Base-by-base conservation (phyloP, 768 basidiomycete species). In the Obba rivulosa region DNA sequence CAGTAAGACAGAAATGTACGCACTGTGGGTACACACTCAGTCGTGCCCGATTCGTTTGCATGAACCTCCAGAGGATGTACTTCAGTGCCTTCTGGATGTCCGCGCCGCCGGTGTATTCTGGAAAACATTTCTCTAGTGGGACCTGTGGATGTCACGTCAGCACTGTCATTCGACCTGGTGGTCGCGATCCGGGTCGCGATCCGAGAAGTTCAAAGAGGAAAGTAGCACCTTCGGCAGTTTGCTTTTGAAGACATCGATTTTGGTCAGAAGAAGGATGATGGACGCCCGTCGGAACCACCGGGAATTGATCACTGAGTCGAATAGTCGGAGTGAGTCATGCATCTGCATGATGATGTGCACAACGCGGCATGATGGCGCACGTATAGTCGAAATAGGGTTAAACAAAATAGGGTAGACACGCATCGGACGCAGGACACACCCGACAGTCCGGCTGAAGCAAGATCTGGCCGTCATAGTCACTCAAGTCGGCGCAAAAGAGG, bases 71-170 rank as follows among this genome's bases (percentile, higher is more conserved):
- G 31, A 97, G 71, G 46, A 97, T 92, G 55, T 91, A 95, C 57
- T 93, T 92, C 0, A 92, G 91, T 2, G 91, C 92, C 65, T 94
- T 94, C 70, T 92, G 93, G 65, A 94, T 88, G 59, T 94, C 89
- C 3, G 83, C 66, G 3, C 91, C 91, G 25, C 90, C 90, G 0
- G 87, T 87, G 64, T 94, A 94, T 60, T 93, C 92, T 3, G 89
- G 81, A 65, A 92, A 93, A 63, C 85, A 86, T 37, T 72, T 70
- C 52, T 87, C 85, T n/a, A 91, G 66, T 3, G 86, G 85, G 0
- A 86, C 78, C 83, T 85, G 57, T 13, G 34, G n/a, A n/a, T 3
- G 37, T 14, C 2, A 13, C 20, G 24, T 28, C 21, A 42, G 24
- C n/a, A 42, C 20, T 8, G 38, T 17, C 38, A 5, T n/a, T 5